Evolutionary conservation across 768 basidiomycete genomes (phyloP).

Genomic region (Mycena olivaceomarginata): DNA sequence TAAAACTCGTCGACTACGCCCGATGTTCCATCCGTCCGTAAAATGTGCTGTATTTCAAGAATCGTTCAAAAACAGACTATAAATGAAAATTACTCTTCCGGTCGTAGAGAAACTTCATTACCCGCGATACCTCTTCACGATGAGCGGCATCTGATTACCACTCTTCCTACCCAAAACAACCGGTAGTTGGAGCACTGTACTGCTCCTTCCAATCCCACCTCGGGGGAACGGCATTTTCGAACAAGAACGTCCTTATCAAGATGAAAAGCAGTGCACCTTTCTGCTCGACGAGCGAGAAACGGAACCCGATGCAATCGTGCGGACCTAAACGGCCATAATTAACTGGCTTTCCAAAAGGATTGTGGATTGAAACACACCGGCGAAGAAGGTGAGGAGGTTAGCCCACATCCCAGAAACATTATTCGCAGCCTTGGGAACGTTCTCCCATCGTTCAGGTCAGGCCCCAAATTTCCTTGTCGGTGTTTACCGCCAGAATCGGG

Average conservation of each 20-base stretch:
- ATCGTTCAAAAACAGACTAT: not conserved
- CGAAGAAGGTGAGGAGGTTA: slow-evolving; percentile 76
- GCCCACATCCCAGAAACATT: slow-evolving; percentile 80
- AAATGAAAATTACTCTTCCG: not conserved
- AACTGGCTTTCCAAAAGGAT: not conserved
- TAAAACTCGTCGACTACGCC: no score
- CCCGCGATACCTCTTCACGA: slow-evolving; percentile 19
- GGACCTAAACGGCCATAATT: slow-evolving; percentile 49
- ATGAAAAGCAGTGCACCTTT: no score
- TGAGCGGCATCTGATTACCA: slow-evolving; percentile 12
- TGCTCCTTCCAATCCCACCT: slow-evolving; percentile 27
- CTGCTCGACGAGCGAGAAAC: no score
- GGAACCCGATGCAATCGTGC: slow-evolving; percentile 80
- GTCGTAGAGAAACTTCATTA: not conserved
- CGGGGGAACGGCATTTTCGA: slow-evolving; percentile 4
- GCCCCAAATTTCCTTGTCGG: no score
- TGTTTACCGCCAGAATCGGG: no score
- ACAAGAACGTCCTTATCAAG: no score
- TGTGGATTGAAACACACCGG: slow-evolving; percentile 51
- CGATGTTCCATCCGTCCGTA: no score
- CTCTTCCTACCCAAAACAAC: slow-evolving; percentile 5
- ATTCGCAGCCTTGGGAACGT: no score
- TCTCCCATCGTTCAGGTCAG: no score
- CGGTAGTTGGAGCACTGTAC: slow-evolving; percentile 7
- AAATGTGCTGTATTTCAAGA: no score